A percentile compares a stretch with the other conserved stretches of the same genome.
These are phyloP conservation scores for Actinomortierella wolfii DNA, from an alignment of 371 early-diverging fungal species.

Conservation along the genomic window DNA sequence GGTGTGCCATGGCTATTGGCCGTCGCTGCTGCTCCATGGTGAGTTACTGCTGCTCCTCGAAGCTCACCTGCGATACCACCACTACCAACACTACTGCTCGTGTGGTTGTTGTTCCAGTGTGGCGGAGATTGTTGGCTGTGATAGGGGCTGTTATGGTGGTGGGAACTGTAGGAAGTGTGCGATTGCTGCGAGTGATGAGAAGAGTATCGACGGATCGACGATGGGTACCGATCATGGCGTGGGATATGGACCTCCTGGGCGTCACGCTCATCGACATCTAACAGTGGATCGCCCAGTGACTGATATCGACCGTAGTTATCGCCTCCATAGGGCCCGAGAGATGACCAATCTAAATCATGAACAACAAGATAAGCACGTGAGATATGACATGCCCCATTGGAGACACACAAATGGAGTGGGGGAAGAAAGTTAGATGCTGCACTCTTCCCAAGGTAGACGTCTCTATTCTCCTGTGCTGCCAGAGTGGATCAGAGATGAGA, in stretches of 20 bases:
- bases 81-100: background rate
- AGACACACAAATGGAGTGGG: too few species aligned
- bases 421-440: too few species aligned
- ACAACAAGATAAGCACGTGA: background rate
- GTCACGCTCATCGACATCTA: conserved; percentile 30
- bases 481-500: background rate
- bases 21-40: too few species aligned
- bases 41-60: too few species aligned
- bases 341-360: conserved; percentile 17
- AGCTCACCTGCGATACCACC: background rate
- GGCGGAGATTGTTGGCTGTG: conserved; percentile 20
- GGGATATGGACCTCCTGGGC: conserved; percentile 45
- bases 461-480: background rate
- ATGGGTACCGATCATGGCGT: conserved; percentile 20
- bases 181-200: conserved; percentile 33
- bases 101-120: conserved; percentile 13
- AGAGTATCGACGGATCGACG: conserved; percentile 18
- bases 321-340: conserved; percentile 16
- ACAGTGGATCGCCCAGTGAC: conserved; percentile 26
- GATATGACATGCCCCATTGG: background rate
- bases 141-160: conserved; percentile 23
- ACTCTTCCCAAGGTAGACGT: too few species aligned
- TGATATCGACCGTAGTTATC: conserved; percentile 22
- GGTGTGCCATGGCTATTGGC: too few species aligned
- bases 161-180: conserved; percentile 18